Conservation (phyloP, 148 eudicot genomes). For the Amaranthus hypochondriacus region DNA sequence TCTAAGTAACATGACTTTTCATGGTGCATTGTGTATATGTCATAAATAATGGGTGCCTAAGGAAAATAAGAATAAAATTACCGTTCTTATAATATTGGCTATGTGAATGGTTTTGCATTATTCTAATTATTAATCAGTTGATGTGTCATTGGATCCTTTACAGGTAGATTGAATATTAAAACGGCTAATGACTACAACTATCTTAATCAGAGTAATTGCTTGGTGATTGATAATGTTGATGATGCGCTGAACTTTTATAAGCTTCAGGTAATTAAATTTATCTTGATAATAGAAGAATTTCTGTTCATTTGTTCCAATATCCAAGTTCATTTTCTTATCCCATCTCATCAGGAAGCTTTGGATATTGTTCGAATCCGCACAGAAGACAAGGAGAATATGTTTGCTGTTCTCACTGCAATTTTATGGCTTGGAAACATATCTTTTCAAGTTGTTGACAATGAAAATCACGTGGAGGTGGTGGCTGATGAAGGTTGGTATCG, state of each 20-base stretch:
- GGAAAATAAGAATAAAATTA: too few relatives aligned
- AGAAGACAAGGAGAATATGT: constrained; percentile 65
- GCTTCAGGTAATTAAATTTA: constrained; percentile 53
- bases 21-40: background rate
- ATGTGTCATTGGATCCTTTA: constrained; percentile 18
- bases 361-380: constrained; percentile 51
- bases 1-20: too few relatives aligned
- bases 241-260: constrained; percentile 61
- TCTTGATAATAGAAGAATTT: background rate
- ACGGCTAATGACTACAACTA: constrained; percentile 56
- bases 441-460: constrained; percentile 62
- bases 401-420: constrained; percentile 79
- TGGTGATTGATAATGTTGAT: constrained; percentile 56
- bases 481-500: constrained; percentile 62
- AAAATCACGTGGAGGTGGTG: constrained; percentile 73
- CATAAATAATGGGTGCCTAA: background rate
- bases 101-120: background rate
- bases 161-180: constrained; percentile 74
- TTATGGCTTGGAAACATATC: constrained; percentile 95
- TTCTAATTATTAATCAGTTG: background rate
- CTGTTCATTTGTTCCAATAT: constrained; percentile 7
- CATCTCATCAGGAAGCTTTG: constrained; percentile 59
- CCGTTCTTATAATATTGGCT: background rate
- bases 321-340: constrained; percentile 7
- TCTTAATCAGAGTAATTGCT: constrained; percentile 79